Evolutionary conservation across 106 monocot species (phyloP), one percentile per base, ranked within the genome.

Genomic region (Iris macrosiphon): DNA sequence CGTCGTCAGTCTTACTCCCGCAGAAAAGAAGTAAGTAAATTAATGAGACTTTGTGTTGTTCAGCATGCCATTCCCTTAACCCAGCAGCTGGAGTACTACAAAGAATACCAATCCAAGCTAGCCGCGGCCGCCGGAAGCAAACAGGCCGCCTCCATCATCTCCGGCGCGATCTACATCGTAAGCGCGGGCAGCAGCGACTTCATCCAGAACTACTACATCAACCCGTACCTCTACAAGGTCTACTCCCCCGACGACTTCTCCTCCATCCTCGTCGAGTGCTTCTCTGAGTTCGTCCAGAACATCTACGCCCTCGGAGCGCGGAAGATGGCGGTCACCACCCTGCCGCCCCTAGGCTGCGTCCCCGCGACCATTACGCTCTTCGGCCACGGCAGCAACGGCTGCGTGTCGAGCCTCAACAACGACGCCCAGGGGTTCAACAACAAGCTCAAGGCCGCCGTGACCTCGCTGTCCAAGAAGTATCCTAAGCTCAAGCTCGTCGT

Each of bases 121-220:
- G 59, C 59, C 7, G 22, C 51, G 38, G 71, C 89, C 1, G 88
- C 73, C 6, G 81, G 87, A 7, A 64, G 57, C 32, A 50, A 47
- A 45, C 59, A 79, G 21, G 84, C 94, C 6, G 16, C 45, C 12
- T 40, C 75, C 32, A 94, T 94, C 32, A 16, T 88, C 3, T 77
- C 78, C 4, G 79, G 37, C 9, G 72, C 88, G 0, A 52, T 94
- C 9, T 89, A 94, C 64, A 45, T 94, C 1, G 12, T 94, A 26
- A 89, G 94, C 53, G 24, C 68, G 10, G 94, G 94, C 1, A 39
- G 72, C 16, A 79, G 84, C 35, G 88, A 94, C 45, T 94, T 73
- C 56, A 24, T 89, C 8, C 88, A 85, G 61, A 94, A 94, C 59
- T 94, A 94, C 68, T 89, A 89, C 78, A 58, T 85, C 62, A 94